Percentiles rank a stretch among this genome's conserved stretches.
Conservation (phyloP, 352 stramenopile genomes). For the Pythium brachiatum region DNA sequence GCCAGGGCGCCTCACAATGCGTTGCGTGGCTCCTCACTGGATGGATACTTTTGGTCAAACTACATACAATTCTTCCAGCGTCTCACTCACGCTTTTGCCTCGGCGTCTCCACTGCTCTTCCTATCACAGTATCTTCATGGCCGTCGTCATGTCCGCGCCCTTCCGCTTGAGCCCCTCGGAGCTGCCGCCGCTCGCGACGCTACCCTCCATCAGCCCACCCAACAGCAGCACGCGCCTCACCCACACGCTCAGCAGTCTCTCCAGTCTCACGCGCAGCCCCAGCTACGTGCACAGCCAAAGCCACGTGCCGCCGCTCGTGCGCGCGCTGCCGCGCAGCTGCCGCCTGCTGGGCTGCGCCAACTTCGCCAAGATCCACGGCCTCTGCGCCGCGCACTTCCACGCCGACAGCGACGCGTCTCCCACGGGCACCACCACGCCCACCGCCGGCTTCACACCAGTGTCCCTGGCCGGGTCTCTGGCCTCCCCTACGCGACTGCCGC, state of each 20-base stretch:
- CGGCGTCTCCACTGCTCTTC: not conserved
- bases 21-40: not conserved
- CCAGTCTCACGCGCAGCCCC: constrained; percentile 14
- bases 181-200: constrained; percentile 20
- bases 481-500: constrained; percentile 16
- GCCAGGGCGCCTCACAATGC: not conserved
- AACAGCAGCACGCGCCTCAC: constrained; percentile 26
- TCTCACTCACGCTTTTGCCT: constrained; percentile 3
- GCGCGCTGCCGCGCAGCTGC: constrained; percentile 41
- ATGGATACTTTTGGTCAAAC: constrained; percentile 14
- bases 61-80: too few species aligned
- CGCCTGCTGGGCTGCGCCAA: constrained; percentile 51
- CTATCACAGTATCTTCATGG: not conserved
- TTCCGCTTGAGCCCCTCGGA: constrained; percentile 23
- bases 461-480: not conserved
- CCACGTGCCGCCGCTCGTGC: constrained; percentile 38
- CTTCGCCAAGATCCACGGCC: constrained; percentile 66
- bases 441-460: not conserved
- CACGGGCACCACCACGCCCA: not conserved
- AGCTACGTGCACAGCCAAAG: constrained; percentile 1
- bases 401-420: constrained; percentile 12
- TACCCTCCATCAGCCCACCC: constrained; percentile 41
- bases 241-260: constrained; percentile 7
- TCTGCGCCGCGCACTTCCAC: constrained; percentile 61
- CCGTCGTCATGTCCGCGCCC: constrained; percentile 5